Evolutionary conservation across 2,329 filamentous ascomycete genomes (phyloP).

Genomic region (Diplodia scrobiculata): DNA sequence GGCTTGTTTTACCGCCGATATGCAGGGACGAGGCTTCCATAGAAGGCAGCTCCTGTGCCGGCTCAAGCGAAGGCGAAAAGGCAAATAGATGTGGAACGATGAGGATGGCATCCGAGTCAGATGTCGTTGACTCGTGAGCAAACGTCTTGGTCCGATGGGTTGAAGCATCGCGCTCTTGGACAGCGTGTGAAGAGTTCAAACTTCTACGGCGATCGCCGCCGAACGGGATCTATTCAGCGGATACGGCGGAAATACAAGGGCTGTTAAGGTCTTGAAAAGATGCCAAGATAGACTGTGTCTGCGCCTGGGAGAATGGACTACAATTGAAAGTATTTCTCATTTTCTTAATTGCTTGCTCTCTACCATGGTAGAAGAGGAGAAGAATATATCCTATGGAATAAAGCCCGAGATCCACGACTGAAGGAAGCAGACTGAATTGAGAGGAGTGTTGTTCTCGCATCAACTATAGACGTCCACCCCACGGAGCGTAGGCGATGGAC

Average conservation of each 20-base stretch:
- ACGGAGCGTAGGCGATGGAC: constrained; percentile 29
- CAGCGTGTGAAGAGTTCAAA: not conserved
- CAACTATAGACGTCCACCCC: constrained; percentile 34
- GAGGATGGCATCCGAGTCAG: not conserved
- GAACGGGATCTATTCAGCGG: not conserved
- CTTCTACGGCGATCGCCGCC: not conserved
- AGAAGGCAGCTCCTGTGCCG: not conserved
- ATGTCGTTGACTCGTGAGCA: not conserved
- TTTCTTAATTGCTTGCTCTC: not conserved
- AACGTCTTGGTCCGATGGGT: not conserved
- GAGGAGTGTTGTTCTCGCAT: constrained; percentile 31
- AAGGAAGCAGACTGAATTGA: constrained; percentile 30
- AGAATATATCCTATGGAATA: constrained; percentile 31
- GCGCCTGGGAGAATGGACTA: not conserved
- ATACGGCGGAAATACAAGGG: not conserved
- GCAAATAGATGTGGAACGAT: not conserved
- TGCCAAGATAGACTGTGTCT: not conserved
- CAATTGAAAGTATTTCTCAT: not conserved
- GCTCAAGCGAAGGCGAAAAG: not conserved
- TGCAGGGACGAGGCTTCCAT: not conserved
- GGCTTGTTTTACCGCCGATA: not conserved
- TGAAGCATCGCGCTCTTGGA: not conserved
- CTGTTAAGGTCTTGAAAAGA: not conserved
- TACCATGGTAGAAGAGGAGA: not conserved
- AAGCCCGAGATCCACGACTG: constrained; percentile 25